Percentiles rank a stretch among this genome's conserved stretches.
Conservation (phyloP, 139 green algal species). For the Picochlorum sp. region DNA sequence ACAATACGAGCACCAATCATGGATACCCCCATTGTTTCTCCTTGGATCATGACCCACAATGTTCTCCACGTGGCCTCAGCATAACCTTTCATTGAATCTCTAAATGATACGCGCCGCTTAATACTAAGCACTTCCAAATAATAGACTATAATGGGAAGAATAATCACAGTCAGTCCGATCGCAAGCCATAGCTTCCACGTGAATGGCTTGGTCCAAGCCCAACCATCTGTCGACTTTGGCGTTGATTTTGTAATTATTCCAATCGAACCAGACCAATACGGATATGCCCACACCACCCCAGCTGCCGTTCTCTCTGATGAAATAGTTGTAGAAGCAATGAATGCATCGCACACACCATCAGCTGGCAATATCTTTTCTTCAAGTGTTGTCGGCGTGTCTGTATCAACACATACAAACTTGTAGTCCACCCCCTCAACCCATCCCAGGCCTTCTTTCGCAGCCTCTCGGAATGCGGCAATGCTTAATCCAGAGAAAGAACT, state of each 20-base stretch:
- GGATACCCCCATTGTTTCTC: slow-evolving; percentile 4
- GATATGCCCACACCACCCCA: slow-evolving; percentile 1
- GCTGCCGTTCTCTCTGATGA: background rate
- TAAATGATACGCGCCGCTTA: background rate
- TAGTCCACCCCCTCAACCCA: slow-evolving; percentile 8
- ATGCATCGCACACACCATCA: slow-evolving; percentile 3
- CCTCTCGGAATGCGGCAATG: background rate
- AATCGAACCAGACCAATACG: slow-evolving; percentile 2
- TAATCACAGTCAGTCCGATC: slow-evolving; percentile 1
- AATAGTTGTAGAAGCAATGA: slow-evolving; percentile 4
- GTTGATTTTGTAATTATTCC: slow-evolving; percentile 3
- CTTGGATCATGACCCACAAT: background rate
- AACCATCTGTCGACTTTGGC: background rate
- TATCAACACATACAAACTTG: background rate
- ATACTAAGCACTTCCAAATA: background rate
- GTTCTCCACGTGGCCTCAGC: slow-evolving; percentile 5
- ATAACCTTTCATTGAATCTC: background rate
- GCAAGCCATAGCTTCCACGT: slow-evolving; percentile 4
- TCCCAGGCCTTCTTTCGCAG: background rate
- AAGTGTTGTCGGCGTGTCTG: background rate
- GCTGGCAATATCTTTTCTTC: background rate
- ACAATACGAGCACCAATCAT: background rate
- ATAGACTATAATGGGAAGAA: background rate
- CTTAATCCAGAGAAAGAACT: slow-evolving; percentile 1
- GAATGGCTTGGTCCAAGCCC: slow-evolving; percentile 8